These are phyloP conservation scores for Boletus huronensis DNA, from an alignment of 768 basidiomycete species.

Conservation along the genomic window DNA sequence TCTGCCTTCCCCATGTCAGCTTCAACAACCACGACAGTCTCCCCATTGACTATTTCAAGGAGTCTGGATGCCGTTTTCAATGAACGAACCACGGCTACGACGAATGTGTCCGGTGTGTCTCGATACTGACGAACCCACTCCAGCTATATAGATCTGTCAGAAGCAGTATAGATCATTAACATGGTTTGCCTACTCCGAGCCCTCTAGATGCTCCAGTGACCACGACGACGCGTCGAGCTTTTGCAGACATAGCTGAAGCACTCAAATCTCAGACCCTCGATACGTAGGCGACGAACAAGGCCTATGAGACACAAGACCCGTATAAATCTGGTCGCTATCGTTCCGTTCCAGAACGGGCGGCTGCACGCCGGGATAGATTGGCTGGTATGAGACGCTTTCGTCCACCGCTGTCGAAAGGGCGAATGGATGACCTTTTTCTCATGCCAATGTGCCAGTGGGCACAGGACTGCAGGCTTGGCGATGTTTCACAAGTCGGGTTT, in stretches of 20 bases:
- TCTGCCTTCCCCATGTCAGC: conserved; percentile 3
- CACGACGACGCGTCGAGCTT: conserved; percentile 1
- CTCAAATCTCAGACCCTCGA: neutral
- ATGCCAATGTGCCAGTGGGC: neutral
- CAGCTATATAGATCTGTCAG: neutral
- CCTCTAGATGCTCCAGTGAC: conserved; percentile 8
- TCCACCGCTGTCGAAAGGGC: neutral
- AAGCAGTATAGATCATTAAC: neutral
- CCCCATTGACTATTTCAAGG: neutral
- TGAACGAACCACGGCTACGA: conserved; percentile 4
- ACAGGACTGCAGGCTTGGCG: neutral
- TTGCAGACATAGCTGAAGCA: neutral
- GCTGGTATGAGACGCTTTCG: neutral
- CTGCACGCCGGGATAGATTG: neutral
- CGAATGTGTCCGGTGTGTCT: neutral
- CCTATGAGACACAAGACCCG: neutral
- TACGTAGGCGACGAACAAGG: neutral
- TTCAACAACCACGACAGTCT: conserved; percentile 1
- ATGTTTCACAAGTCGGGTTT: neutral
- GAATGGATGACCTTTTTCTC: neutral
- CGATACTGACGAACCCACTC: conserved; percentile 5
- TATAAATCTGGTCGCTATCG: neutral
- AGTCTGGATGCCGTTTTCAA: neutral
- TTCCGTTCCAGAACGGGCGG: neutral
- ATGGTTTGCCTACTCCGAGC: neutral